Evolutionary conservation across 1,284 basidiomycete genomes (phyloP).

Genomic region (Pseudozyma sp.): DNA sequence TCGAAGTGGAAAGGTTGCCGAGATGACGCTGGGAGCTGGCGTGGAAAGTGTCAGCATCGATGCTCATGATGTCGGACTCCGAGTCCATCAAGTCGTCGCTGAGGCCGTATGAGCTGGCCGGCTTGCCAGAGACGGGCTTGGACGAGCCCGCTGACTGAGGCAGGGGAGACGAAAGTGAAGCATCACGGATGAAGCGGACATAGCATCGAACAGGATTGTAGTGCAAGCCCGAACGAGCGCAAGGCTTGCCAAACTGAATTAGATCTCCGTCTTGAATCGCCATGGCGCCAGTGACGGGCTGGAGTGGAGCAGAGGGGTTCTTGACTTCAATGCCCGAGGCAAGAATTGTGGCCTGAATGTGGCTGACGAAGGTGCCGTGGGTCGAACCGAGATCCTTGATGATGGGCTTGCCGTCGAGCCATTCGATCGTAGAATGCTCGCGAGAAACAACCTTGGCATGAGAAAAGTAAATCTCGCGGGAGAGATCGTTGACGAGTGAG

Average conservation of each 20-base stretch:
- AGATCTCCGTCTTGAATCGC: conserved; percentile 15
- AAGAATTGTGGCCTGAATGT: neutral
- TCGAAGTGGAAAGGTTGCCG: neutral
- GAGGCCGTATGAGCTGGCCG: conserved; percentile 6
- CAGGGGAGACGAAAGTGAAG: neutral
- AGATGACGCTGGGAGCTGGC: neutral
- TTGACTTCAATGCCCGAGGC: neutral
- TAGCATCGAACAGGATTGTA: conserved; percentile 33
- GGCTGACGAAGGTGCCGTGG: conserved; percentile 43
- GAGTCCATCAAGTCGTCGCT: conserved; percentile 25
- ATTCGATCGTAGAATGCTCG: conserved; percentile 34
- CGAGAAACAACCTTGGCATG: conserved; percentile 44
- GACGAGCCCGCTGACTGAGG: too few relatives aligned
- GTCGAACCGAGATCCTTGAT: conserved; percentile 37
- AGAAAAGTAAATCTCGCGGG: conserved; percentile 13
- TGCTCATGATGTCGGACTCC: conserved; percentile 28
- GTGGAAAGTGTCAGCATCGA: conserved; percentile 17
- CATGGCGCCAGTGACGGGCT: conserved; percentile 4
- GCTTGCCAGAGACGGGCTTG: neutral
- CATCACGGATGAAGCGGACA: conserved; percentile 1
- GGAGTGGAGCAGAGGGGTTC: neutral
- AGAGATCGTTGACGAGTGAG: conserved; percentile 38
- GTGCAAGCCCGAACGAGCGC: neutral
- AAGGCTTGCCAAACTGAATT: conserved; percentile 31
- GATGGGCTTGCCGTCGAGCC: conserved; percentile 15